Percentiles rank a stretch among this genome's conserved stretches.
Conservation (phyloP, 2,329 filamentous ascomycete genomes). For the Zarea fungicola region DNA sequence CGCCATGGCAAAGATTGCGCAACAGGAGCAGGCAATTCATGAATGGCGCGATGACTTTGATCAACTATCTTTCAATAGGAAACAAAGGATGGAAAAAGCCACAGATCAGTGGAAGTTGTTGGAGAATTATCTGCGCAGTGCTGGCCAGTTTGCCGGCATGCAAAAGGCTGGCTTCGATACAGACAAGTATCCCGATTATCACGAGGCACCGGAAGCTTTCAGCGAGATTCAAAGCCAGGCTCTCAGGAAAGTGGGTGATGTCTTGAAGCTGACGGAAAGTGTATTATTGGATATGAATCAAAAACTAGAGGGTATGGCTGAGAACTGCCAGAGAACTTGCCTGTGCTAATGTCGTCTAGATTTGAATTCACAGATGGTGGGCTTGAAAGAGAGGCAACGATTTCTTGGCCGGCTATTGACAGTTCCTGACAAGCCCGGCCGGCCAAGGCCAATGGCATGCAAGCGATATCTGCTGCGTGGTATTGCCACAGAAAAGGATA, state of each 20-base stretch:
- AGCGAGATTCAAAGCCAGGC: conserved; percentile 28
- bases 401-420: conserved; percentile 37
- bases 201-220: conserved; percentile 32
- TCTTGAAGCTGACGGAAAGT: conserved; percentile 28
- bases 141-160: conserved; percentile 32
- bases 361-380: conserved; percentile 26
- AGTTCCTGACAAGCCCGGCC: conserved; percentile 31
- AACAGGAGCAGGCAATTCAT: conserved; percentile 23
- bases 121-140: conserved; percentile 30
- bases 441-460: conserved; percentile 34
- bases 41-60: conserved; percentile 25
- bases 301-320: conserved; percentile 31
- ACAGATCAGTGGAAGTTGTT: conserved; percentile 28
- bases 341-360: conserved; percentile 23
- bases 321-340: background rate
- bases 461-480: conserved; percentile 48
- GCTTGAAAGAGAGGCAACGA: conserved; percentile 30
- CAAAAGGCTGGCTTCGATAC: conserved; percentile 33
- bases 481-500: conserved; percentile 40
- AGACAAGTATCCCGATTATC: conserved; percentile 33
- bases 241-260: conserved; percentile 26
- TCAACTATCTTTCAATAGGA: conserved; percentile 24
- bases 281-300: conserved; percentile 30
- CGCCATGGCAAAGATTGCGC: conserved; percentile 20
- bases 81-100: conserved; percentile 25